Percentiles rank a stretch among this genome's conserved stretches.
Conservation (phyloP, 1,284 basidiomycete genomes). For the Malassezia brasiliensis region DNA sequence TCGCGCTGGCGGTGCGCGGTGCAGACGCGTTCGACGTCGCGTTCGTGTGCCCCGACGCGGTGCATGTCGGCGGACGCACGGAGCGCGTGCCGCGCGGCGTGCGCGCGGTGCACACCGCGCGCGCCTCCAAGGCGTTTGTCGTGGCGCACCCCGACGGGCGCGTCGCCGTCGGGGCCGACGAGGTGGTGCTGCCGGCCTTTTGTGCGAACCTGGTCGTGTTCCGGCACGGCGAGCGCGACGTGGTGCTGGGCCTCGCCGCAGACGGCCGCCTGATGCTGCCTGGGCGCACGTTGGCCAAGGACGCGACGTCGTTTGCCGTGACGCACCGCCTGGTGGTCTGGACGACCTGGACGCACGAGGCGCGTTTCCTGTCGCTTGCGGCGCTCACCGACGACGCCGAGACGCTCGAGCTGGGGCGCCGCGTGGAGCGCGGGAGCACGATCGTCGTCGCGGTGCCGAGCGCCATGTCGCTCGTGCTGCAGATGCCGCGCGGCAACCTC, state of each 20-base stretch:
- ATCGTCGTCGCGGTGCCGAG: constrained; percentile 40
- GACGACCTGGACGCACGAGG: constrained; percentile 74
- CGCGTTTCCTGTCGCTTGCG: constrained; percentile 56
- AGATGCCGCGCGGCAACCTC: constrained; percentile 95
- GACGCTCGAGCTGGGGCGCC: constrained; percentile 27
- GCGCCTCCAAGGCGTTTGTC: constrained; percentile 15
- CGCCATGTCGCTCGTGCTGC: constrained; percentile 67
- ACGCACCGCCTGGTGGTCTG: constrained; percentile 74
- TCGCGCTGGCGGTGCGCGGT: constrained; percentile 33
- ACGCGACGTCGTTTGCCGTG: constrained; percentile 70
- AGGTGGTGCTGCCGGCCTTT: not conserved
- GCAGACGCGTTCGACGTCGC: not conserved
- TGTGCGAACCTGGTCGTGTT: constrained; percentile 22
- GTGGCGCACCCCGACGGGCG: constrained; percentile 20
- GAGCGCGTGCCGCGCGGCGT: not conserved
- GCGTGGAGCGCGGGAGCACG: constrained; percentile 41
- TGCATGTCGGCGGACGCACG: not conserved
- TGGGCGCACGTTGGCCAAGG: constrained; percentile 53
- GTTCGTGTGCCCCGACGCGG: not conserved
- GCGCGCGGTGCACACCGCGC: not conserved
- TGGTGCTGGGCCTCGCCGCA: constrained; percentile 57
- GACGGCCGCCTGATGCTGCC: constrained; percentile 53
- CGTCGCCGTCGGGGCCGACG: constrained; percentile 5
- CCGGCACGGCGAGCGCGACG: constrained; percentile 8
- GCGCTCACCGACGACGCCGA: constrained; percentile 12